These are phyloP conservation scores for Wickerhamiella vanderwaltii DNA, from an alignment of 805 yeast species.

Conservation along the genomic window DNA sequence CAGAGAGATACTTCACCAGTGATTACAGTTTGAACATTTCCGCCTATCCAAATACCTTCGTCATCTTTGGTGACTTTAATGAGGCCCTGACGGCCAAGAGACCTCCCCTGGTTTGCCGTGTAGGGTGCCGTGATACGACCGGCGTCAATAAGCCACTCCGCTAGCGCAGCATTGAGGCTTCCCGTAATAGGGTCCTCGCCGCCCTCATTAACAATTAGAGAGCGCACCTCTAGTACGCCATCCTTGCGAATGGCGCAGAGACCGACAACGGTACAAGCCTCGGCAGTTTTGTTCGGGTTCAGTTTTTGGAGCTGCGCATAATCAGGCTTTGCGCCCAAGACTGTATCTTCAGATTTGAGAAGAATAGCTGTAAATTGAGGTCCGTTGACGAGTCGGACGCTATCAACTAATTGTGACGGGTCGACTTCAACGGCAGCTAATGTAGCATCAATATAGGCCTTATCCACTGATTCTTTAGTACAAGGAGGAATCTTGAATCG, in stretches of 20 bases:
- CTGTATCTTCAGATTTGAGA: background rate
- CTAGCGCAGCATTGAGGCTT: slow-evolving; percentile 21
- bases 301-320: background rate
- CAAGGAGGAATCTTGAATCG: slow-evolving; percentile 3
- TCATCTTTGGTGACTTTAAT: slow-evolving; percentile 13
- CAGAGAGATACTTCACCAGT: no score
- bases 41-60: slow-evolving; percentile 15
- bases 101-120: slow-evolving; percentile 17
- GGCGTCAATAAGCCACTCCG: slow-evolving; percentile 11
- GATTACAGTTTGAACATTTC: slow-evolving; percentile 10
- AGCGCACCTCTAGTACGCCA: slow-evolving; percentile 7
- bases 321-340: background rate
- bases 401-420: background rate
- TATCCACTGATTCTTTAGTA: background rate
- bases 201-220: background rate
- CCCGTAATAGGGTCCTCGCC: slow-evolving; percentile 13
- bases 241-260: slow-evolving; percentile 6
- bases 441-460: background rate
- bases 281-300: no score
- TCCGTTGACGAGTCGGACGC: background rate
- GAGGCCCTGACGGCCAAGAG: slow-evolving; percentile 15
- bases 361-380: background rate
- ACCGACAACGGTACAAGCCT: background rate
- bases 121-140: slow-evolving; percentile 8
- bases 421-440: background rate